Conservation (phyloP, 768 basidiomycete species). For the Dioszegia aurantiaca region DNA sequence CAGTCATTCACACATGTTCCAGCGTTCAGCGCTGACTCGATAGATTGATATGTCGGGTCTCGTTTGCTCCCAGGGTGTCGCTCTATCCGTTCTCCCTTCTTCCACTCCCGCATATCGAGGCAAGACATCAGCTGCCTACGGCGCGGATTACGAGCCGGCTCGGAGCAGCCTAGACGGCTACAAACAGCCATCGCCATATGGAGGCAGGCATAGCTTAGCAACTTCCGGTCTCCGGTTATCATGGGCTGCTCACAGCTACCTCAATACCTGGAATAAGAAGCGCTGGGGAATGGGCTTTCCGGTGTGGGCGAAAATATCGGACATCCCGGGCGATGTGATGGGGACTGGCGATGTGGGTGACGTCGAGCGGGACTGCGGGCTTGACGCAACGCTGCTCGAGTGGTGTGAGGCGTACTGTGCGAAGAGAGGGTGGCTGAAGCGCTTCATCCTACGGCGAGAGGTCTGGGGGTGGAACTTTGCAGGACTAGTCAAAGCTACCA, state of each 20-base stretch:
- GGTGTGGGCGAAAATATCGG: constrained; percentile 52
- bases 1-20: constrained; percentile 13
- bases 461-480: constrained; percentile 63
- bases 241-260: constrained; percentile 11
- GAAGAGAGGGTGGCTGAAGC: constrained; percentile 69
- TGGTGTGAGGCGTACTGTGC: constrained; percentile 83
- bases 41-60: constrained; percentile 36
- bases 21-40: constrained; percentile 52
- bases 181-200: not conserved
- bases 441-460: constrained; percentile 67
- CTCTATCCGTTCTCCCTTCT: not conserved
- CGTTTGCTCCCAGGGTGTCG: constrained; percentile 11
- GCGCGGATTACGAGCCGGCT: constrained; percentile 21
- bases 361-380: constrained; percentile 3
- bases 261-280: constrained; percentile 10
- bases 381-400: constrained; percentile 56
- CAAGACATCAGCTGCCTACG: constrained; percentile 3
- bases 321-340: not conserved
- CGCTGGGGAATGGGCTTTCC: constrained; percentile 31
- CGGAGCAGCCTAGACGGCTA: not conserved
- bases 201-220: not conserved
- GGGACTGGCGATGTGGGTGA: constrained; percentile 53
- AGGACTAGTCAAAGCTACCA: constrained; percentile 50
- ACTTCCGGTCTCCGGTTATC: not conserved
- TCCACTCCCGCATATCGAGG: not conserved